Conservation (phyloP, 2,329 filamentous ascomycete species). For the Moelleriella libera region DNA sequence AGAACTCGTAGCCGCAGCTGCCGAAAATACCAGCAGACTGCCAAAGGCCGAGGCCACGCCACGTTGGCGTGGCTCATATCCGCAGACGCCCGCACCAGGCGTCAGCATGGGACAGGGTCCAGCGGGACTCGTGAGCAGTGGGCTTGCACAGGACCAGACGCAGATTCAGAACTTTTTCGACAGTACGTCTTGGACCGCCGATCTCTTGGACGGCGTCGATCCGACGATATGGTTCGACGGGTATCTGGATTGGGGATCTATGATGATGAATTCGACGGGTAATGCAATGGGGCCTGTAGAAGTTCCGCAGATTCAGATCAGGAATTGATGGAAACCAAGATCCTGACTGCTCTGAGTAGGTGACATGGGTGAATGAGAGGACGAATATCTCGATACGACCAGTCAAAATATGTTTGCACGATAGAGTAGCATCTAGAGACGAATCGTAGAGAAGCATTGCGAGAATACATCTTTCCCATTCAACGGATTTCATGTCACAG, state of each 20-base stretch:
- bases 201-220: conserved; percentile 18
- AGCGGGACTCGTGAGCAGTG: conserved; percentile 3
- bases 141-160: conserved; percentile 10
- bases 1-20: conserved; percentile 26
- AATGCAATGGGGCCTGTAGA: conserved; percentile 6
- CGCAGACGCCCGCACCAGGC: conserved; percentile 2
- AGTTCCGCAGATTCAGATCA: neutral
- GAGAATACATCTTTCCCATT: no score
- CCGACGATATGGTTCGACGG: conserved; percentile 21
- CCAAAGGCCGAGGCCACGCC: neutral
- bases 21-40: conserved; percentile 9
- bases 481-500: no score
- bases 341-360: neutral
- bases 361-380: no score
- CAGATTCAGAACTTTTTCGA: conserved; percentile 12
- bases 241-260: conserved; percentile 18
- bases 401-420: no score
- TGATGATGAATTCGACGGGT: conserved; percentile 17
- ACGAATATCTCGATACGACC: no score
- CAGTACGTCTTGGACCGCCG: conserved; percentile 15
- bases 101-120: conserved; percentile 1
- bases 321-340: neutral
- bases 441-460: no score
- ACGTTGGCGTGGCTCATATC: conserved; percentile 7
- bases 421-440: no score